Evolutionary conservation across 345 rosid genomes (phyloP).

Genomic region (Lepidium didymum): DNA sequence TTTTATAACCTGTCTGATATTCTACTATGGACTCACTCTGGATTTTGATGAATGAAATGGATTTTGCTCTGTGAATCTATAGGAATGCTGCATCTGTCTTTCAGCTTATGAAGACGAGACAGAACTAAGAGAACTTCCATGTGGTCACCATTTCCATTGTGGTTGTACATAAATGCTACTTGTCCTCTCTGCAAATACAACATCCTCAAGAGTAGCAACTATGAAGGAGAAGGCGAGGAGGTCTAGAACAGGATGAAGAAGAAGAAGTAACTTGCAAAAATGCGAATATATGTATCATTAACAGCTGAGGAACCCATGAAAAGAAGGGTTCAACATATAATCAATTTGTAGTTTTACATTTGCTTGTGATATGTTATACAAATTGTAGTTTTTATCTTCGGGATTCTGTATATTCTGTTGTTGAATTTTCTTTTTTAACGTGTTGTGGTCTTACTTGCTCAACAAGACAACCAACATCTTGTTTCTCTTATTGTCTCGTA

Average conservation of each 20-base stretch:
- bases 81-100: constrained; percentile 99
- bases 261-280: constrained; percentile 11
- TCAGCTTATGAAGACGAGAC: constrained; percentile 78
- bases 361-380: constrained; percentile 17
- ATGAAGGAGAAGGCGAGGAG: constrained; percentile 54
- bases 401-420: background rate
- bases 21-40: background rate
- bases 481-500: background rate
- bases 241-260: constrained; percentile 33
- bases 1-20: background rate
- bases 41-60: background rate
- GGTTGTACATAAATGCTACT: constrained; percentile 68
- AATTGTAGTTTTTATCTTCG: background rate
- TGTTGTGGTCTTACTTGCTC: constrained; percentile 1
- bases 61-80: constrained; percentile 16
- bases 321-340: background rate
- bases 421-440: background rate
- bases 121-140: constrained; percentile 89
- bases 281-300: constrained; percentile 7
- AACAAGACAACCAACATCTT: constrained; percentile 3
- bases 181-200: constrained; percentile 98
- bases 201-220: constrained; percentile 66
- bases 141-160: constrained; percentile 92
- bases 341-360: background rate
- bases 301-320: constrained; percentile 8